Evolutionary conservation across 2,329 filamentous ascomycete genomes (phyloP).

Genomic region (Colletotrichum magnum): DNA sequence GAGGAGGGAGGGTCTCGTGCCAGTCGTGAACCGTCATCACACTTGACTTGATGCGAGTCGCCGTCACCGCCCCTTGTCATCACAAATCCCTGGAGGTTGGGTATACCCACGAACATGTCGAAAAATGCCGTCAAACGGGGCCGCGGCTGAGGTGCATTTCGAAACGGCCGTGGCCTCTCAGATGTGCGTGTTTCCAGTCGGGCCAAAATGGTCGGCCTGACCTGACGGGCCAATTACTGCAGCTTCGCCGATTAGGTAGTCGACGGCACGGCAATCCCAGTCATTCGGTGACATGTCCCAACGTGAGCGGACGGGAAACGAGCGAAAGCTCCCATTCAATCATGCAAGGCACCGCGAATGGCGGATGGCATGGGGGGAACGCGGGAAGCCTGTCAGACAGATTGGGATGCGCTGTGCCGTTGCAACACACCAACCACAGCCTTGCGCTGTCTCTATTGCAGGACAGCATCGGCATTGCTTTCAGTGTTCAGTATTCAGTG

Average conservation of each 20-base stretch:
- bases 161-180: conserved; percentile 15
- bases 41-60: conserved; percentile 32
- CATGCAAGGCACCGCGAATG: conserved; percentile 40
- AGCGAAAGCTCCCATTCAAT: conserved; percentile 14
- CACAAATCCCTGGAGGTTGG: background rate
- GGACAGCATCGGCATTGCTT: conserved; percentile 10
- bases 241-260: conserved; percentile 4
- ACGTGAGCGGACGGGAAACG: conserved; percentile 38
- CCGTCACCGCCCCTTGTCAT: conserved; percentile 34
- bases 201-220: conserved; percentile 17
- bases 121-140: conserved; percentile 32
- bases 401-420: conserved; percentile 35
- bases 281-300: conserved; percentile 35
- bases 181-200: conserved; percentile 31
- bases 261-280: conserved; percentile 29
- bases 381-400: conserved; percentile 35
- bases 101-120: conserved; percentile 22
- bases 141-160: conserved; percentile 17
- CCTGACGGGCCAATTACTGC: conserved; percentile 28
- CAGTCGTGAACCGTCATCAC: conserved; percentile 52
- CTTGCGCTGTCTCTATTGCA: conserved; percentile 21
- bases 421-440: conserved; percentile 13
- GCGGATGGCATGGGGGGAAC: conserved; percentile 24
- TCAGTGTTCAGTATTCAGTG: conserved; percentile 13
- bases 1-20: conserved; percentile 58